Evolutionary conservation across 495 filamentous ascomycete genomes (phyloP).

Genomic region (Annulohypoxylon bovei): DNA sequence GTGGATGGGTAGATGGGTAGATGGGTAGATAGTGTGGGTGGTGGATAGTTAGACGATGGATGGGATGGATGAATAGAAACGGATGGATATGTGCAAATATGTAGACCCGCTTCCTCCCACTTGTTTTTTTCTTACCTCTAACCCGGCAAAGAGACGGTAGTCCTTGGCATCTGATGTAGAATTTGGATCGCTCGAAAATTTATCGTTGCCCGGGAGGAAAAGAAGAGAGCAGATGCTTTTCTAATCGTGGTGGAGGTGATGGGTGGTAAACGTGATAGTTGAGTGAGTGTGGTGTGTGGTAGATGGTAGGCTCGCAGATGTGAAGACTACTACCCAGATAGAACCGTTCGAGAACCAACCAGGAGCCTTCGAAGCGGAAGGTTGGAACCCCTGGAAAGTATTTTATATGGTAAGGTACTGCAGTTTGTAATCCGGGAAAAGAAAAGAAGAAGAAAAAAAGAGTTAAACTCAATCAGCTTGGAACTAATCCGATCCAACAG

Average conservation of each 20-base stretch:
- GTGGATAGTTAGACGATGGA: background rate
- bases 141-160: constrained; percentile 4
- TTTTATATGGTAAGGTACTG: background rate
- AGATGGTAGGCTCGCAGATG: constrained; percentile 28
- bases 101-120: constrained; percentile 17
- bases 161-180: constrained; percentile 20
- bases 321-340: constrained; percentile 13
- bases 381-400: background rate
- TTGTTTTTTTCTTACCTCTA: constrained; percentile 25
- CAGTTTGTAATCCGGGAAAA: background rate
- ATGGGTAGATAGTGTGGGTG: constrained; percentile 14
- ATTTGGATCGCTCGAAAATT: background rate
- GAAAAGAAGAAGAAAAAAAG: background rate
- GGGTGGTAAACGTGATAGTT: constrained; percentile 27
- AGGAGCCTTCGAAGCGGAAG: constrained; percentile 2
- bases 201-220: background rate
- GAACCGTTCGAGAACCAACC: constrained; percentile 3
- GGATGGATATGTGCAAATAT: constrained; percentile 12
- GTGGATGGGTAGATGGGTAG: constrained; percentile 6
- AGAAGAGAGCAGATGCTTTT: constrained; percentile 1
- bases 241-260: background rate
- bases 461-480: background rate
- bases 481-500: background rate
- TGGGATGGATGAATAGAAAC: background rate
- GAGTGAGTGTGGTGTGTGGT: constrained; percentile 18